Evolutionary conservation across 129 eudicot genomes (phyloP).

Genomic region (Solidago caesia): DNA sequence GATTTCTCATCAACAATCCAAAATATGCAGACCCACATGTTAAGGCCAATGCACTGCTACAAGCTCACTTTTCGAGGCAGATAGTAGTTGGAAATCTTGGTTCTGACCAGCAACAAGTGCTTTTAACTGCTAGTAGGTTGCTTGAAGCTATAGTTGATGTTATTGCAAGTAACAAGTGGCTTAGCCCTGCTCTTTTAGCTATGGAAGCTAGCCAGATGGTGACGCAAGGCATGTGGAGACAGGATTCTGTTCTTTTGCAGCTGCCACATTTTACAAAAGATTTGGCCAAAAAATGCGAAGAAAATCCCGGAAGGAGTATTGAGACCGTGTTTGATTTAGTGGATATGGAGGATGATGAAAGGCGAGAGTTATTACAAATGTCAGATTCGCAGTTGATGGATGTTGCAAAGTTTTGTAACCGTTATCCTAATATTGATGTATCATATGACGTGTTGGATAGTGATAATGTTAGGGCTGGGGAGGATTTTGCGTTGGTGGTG

Average conservation of each 20-base stretch:
- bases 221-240: conserved; percentile 90
- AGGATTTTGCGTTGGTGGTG: conserved; percentile 56
- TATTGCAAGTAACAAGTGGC: conserved; percentile 85
- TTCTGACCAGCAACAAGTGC: conserved; percentile 83
- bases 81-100: conserved; percentile 72
- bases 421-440: conserved; percentile 80
- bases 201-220: conserved; percentile 98
- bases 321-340: conserved; percentile 72
- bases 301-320: conserved; percentile 60
- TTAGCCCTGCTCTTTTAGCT: conserved; percentile 68
- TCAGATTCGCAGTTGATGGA: conserved; percentile 66
- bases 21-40: conserved; percentile 69
- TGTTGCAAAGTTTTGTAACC: conserved; percentile 69
- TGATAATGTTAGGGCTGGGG: conserved; percentile 57
- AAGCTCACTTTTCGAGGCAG: conserved; percentile 91
- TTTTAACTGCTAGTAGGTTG: conserved; percentile 58
- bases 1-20: conserved; percentile 73
- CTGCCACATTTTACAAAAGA: conserved; percentile 88
- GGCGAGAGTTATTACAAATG: conserved; percentile 67
- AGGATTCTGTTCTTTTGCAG: conserved; percentile 80
- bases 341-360: conserved; percentile 80
- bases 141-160: conserved; percentile 94
- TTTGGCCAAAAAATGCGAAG: conserved; percentile 66
- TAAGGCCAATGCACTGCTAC: conserved; percentile 75
- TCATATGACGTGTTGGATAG: conserved; percentile 51